Conservation (phyloP, 2,329 filamentous ascomycete species). For the Biscogniauxia sp. region DNA sequence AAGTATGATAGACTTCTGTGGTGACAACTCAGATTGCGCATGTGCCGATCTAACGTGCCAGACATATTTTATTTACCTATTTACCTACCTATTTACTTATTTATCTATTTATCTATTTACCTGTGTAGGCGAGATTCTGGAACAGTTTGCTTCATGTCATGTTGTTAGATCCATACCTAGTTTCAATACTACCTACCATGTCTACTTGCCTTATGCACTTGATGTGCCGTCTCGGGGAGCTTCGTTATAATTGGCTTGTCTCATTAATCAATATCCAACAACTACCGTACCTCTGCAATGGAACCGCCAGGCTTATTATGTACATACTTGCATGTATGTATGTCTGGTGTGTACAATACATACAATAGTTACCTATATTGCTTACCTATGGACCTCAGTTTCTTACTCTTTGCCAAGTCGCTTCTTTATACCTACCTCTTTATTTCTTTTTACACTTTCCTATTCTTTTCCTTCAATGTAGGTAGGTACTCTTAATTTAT, state of each 20-base stretch:
- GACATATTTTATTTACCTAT: background rate
- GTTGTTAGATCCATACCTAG: background rate
- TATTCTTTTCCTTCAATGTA: too few species aligned
- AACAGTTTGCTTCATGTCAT: background rate
- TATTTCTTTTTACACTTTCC: too few species aligned
- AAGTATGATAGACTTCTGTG: background rate
- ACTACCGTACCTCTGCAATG: background rate
- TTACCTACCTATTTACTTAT: background rate
- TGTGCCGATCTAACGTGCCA: background rate
- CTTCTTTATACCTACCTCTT: too few species aligned
- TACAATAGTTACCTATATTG: too few species aligned
- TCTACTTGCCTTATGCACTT: background rate
- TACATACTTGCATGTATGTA: background rate
- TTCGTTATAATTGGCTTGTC: background rate
- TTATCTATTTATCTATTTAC: background rate
- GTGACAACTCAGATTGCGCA: background rate
- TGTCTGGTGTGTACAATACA: slow-evolving; percentile 1
- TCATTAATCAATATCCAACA: background rate
- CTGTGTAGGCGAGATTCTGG: background rate
- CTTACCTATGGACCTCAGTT: slow-evolving; percentile 9
- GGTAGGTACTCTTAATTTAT: too few species aligned
- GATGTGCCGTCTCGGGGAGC: background rate
- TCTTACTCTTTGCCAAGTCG: slow-evolving; percentile 3
- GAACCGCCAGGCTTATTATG: background rate
- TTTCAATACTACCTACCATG: background rate